These are phyloP conservation scores for Puccinia novopanici DNA, from an alignment of 1,284 basidiomycete genomes.

Conservation along the genomic window DNA sequence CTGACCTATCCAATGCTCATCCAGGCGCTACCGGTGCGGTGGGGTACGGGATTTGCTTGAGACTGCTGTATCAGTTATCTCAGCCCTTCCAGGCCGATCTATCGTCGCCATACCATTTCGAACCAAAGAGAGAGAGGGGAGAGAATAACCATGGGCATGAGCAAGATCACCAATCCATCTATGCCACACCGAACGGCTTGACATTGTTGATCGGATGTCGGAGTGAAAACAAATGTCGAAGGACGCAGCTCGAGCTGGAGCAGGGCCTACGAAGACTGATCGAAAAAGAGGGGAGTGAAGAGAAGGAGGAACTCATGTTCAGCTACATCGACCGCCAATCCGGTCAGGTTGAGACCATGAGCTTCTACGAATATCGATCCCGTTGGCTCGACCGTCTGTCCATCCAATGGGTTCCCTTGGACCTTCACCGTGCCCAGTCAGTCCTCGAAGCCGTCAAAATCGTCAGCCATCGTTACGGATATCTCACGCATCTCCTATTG, in stretches of 20 bases:
- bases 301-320: slow-evolving; percentile 9
- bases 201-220: slow-evolving; percentile 59
- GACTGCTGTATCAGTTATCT: slow-evolving; percentile 58
- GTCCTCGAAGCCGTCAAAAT: slow-evolving; percentile 17
- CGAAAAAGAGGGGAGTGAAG: not conserved
- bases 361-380: slow-evolving; percentile 39
- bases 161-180: slow-evolving; percentile 54
- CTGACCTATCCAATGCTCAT: not conserved
- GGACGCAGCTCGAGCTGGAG: slow-evolving; percentile 55
- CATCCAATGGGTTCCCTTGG: slow-evolving; percentile 31
- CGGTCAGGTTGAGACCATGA: slow-evolving; percentile 34
- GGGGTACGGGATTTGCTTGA: slow-evolving; percentile 58
- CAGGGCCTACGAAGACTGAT: slow-evolving; percentile 49
- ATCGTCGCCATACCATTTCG: not conserved
- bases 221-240: slow-evolving; percentile 57
- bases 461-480: slow-evolving; percentile 52
- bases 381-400: slow-evolving; percentile 27
- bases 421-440: slow-evolving; percentile 27
- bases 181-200: slow-evolving; percentile 57
- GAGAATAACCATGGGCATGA: slow-evolving; percentile 41
- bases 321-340: slow-evolving; percentile 42
- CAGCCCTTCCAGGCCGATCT: slow-evolving; percentile 57
- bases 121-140: not conserved
- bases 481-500: slow-evolving; percentile 59
- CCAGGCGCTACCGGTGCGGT: slow-evolving; percentile 54